These are phyloP conservation scores for Sistotremastrum suecicum DNA, from an alignment of 768 basidiomycete species.

Conservation along the genomic window DNA sequence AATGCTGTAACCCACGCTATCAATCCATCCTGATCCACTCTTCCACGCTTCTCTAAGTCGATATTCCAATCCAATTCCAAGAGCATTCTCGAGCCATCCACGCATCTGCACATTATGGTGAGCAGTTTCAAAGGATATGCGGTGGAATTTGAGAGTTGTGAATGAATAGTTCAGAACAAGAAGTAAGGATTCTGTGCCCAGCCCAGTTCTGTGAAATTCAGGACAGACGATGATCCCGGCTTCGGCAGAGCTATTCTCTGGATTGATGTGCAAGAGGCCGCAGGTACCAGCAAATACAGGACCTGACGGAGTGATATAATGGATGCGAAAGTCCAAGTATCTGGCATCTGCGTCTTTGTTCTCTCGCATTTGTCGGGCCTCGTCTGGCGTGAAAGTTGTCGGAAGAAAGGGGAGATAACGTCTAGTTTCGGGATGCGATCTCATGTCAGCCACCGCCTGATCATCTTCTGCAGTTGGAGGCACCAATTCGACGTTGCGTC, in stretches of 20 bases:
- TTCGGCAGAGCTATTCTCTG: slow-evolving; percentile 20
- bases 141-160: slow-evolving; percentile 26
- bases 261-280: slow-evolving; percentile 26
- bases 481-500: neutral
- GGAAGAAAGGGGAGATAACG: slow-evolving; percentile 27
- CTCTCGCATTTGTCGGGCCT: slow-evolving; percentile 22
- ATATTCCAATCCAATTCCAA: slow-evolving; percentile 25
- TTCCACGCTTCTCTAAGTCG: slow-evolving; percentile 27
- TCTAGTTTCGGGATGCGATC: slow-evolving; percentile 24
- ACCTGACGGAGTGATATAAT: slow-evolving; percentile 23
- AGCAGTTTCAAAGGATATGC: slow-evolving; percentile 27
- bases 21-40: slow-evolving; percentile 20
- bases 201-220: slow-evolving; percentile 21
- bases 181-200: slow-evolving; percentile 32
- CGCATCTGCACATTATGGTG: slow-evolving; percentile 30
- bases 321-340: slow-evolving; percentile 12
- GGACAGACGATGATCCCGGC: slow-evolving; percentile 26
- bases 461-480: slow-evolving; percentile 17
- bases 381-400: slow-evolving; percentile 19
- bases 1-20: slow-evolving; percentile 28
- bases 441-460: slow-evolving; percentile 19
- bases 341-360: slow-evolving; percentile 18
- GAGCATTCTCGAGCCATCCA: slow-evolving; percentile 29
- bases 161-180: slow-evolving; percentile 25
- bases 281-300: slow-evolving; percentile 22